Evolutionary conservation across 164 flowering plant species (phyloP), one percentile per base, ranked within the genome.

Genomic region (Paratinospora sagittata): DNA sequence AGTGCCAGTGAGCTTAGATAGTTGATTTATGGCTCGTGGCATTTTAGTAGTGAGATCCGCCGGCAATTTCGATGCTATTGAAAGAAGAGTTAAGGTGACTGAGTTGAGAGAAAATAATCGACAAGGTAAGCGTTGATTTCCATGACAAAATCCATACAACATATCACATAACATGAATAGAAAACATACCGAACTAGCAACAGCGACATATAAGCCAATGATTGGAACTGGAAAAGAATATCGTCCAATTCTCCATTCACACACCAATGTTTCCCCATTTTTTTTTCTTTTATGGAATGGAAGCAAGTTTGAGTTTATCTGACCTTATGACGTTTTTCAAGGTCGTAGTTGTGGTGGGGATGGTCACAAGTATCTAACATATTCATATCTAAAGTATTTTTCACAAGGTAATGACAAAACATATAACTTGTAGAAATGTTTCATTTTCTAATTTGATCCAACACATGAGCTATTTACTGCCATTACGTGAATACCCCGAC

Each of bases 61-160:
- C 0, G 75, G 66, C 3, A 66, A 34, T 26, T 72, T 72, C 14
- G 70, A 39, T 8, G 75, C 70, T 9, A 72, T 39, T 6, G 75
- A 9, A 36, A 72, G 70, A 57, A 72, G 57, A 19, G 70, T 66
- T n/a, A 66, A 43, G 6, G 69, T 72, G 27, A 72, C 27, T 37
- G 75, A 66, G n/a, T 58, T 72, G 24, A 72, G 52, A 12, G 58
- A 37, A 24, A 72, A 72, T 7, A 57, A 55, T 14, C 21, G 36
- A 64, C 74, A 71, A 21, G 74, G 74, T 49, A 71, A n/a, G 68
- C 74, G 64, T 30, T 33, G 65, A 37, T 63, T 71, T 47, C 45
- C 37, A 37, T 19, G 6, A 21, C 23, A 26, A 5, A 65, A 17
- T 26, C 67, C 67, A 17, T 12, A 7, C 5, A 63, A 16, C 9